Evolutionary conservation across 1,284 basidiomycete species (phyloP).

Genomic region (Stygiomarasmius scandens): DNA sequence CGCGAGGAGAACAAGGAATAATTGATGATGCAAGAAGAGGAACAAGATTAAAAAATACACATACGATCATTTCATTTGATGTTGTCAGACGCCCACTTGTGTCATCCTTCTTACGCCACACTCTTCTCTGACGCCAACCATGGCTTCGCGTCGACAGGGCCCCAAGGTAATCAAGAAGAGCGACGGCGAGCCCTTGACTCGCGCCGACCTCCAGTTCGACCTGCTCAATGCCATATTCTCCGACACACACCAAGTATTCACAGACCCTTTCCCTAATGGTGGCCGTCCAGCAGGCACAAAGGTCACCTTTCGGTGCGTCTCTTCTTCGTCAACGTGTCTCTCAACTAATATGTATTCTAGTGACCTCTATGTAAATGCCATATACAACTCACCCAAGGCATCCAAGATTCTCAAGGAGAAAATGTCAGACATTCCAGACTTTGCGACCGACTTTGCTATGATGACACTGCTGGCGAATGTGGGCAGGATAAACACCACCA

Average conservation of each 20-base stretch:
- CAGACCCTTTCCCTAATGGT: conserved; percentile 58
- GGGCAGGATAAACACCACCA: conserved; percentile 81
- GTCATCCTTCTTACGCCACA: background rate
- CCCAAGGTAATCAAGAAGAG: conserved; percentile 50
- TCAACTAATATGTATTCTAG: conserved; percentile 53
- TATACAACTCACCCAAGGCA: conserved; percentile 70
- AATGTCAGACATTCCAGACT: conserved; percentile 63
- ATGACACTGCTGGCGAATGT: conserved; percentile 79
- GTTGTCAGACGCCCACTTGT: background rate
- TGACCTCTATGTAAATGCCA: conserved; percentile 75
- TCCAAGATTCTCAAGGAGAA: conserved; percentile 63
- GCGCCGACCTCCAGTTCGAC: conserved; percentile 76
- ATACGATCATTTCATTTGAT: conserved; percentile 1
- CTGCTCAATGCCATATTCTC: conserved; percentile 71
- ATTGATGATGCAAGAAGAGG: background rate
- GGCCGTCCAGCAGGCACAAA: conserved; percentile 14
- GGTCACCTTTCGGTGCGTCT: conserved; percentile 13
- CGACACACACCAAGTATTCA: conserved; percentile 62
- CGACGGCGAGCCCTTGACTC: conserved; percentile 63
- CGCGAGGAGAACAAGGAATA: background rate
- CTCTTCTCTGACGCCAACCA: background rate
- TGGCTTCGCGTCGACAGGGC: conserved; percentile 9
- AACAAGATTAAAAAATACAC: background rate
- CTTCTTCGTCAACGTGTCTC: background rate
- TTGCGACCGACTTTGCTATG: conserved; percentile 78